Percentiles rank a stretch among this genome's conserved stretches.
Evolutionary conservation across 805 yeast species (phyloP).

Genomic region (Kazachstania viticola): DNA sequence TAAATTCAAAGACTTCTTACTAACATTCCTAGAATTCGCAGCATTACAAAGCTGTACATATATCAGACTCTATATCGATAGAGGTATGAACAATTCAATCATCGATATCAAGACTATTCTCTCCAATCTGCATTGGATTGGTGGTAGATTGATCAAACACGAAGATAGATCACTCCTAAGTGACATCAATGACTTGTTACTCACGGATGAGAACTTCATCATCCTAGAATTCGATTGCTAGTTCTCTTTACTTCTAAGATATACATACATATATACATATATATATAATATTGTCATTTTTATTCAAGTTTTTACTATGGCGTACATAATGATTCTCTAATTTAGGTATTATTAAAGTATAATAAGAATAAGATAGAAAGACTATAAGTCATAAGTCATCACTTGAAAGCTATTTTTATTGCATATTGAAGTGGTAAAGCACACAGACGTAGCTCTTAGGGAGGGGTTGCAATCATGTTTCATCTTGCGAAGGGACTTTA

Average conservation of each 20-base stretch:
- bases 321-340: too few relatives aligned
- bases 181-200: conserved; percentile 8
- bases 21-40: conserved; percentile 20
- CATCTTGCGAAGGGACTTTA: conserved; percentile 56
- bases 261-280: neutral
- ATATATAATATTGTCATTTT: neutral
- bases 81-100: conserved; percentile 12
- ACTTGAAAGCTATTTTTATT: too few relatives aligned
- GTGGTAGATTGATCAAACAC: conserved; percentile 21
- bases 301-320: too few relatives aligned
- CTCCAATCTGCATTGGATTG: conserved; percentile 24
- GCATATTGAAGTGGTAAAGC: too few relatives aligned
- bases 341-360: too few relatives aligned
- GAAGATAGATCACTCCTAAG: conserved; percentile 16
- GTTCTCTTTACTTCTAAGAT: neutral
- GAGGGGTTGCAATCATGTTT: too few relatives aligned
- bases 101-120: conserved; percentile 13
- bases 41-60: conserved; percentile 6
- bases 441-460: neutral
- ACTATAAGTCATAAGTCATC: too few relatives aligned
- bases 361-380: too few relatives aligned
- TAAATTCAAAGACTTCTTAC: conserved; percentile 17
- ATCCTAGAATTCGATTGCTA: conserved; percentile 23
- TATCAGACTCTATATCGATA: conserved; percentile 15
- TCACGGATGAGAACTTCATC: conserved; percentile 20